Base-by-base conservation (phyloP, 1,284 basidiomycete species). In the Fistulinella cinereoalba region DNA sequence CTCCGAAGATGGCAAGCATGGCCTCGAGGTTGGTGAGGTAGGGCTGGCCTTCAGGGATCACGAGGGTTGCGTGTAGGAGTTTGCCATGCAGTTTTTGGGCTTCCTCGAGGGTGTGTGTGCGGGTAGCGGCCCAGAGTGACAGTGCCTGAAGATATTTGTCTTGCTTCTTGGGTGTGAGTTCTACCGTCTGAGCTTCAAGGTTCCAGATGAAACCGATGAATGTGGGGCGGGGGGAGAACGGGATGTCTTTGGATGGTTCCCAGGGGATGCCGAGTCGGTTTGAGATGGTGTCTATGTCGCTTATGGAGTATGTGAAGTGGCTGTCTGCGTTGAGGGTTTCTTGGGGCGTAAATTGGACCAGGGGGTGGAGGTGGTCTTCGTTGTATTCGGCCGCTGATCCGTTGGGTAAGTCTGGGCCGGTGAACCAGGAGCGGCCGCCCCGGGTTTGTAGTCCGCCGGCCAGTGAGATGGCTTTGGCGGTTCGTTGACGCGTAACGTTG, bases 1-100 rank as follows among this genome's bases (percentile, higher is more conserved):
- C 27, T 11, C 41, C 11, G 25, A 56, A 62, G 0, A 50, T 41
- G 1, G 37, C 13, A 0, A 68, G 39, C 55, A 69, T 56, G 13
- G 49, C 27, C 31, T 71, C 62, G 1, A 74, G 51, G 15, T 40
- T 44, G 21, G 57, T 65, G 41, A 72, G 61, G 37, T 65, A 69
- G 0, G 69, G 65, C 1, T 60, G 34, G 0, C 69, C 68, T 7
- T 28, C 42, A 15, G 62, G 61, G 3, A 68, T 24, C 1, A 71
- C 56, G 4, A 54, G 51, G 13, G 49, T 56, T 0, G 56, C 46
- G 34, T 71, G 69, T 0, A 68, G 49, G 0, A 74, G 55, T 33
- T 71, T 70, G 6, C 72, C 64, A 31, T 69, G 62, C 0, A 72
- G 54, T 12, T 58, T 52, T 24, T 64, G 56, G 0, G 59, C 54